A percentile compares a stretch with the other conserved stretches of the same genome.
These are phyloP conservation scores for Musa troglodytarum DNA, from an alignment of 176 grass and related monocot genomes.

Conservation along the genomic window DNA sequence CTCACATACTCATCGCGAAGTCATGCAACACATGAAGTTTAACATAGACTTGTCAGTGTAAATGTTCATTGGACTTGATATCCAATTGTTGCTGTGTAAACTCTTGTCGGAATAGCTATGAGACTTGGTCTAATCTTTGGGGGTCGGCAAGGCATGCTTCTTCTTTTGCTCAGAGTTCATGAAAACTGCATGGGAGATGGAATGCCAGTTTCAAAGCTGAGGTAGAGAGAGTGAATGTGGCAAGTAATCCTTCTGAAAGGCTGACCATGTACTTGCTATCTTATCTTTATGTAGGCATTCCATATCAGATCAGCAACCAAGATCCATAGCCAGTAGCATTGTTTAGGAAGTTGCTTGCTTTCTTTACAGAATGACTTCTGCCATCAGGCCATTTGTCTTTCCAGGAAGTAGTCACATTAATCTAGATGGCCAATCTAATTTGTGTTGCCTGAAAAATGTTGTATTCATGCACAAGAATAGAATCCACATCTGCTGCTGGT, in stretches of 20 bases:
- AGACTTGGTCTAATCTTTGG: background rate
- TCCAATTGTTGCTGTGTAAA: background rate
- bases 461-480: too few species aligned
- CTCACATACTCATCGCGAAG: constrained; percentile 1
- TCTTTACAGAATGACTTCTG: too few species aligned
- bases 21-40: background rate
- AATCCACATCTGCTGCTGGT: too few species aligned
- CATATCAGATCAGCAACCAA: too few species aligned
- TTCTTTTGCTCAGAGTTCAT: constrained; percentile 1
- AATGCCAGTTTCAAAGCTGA: background rate
- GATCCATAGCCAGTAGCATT: too few species aligned
- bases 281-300: too few species aligned
- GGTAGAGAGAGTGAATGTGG: background rate
- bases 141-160: background rate
- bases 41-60: background rate
- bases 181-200: constrained; percentile 2
- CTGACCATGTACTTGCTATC: too few species aligned
- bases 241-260: background rate
- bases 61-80: background rate
- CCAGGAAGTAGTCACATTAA: too few species aligned
- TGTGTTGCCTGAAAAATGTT: too few species aligned
- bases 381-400: too few species aligned
- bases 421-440: too few species aligned
- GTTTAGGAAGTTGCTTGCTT: too few species aligned
- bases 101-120: background rate